Conservation (phyloP, 495 filamentous ascomycete genomes). For the Polyplosphaeria fusca region DNA sequence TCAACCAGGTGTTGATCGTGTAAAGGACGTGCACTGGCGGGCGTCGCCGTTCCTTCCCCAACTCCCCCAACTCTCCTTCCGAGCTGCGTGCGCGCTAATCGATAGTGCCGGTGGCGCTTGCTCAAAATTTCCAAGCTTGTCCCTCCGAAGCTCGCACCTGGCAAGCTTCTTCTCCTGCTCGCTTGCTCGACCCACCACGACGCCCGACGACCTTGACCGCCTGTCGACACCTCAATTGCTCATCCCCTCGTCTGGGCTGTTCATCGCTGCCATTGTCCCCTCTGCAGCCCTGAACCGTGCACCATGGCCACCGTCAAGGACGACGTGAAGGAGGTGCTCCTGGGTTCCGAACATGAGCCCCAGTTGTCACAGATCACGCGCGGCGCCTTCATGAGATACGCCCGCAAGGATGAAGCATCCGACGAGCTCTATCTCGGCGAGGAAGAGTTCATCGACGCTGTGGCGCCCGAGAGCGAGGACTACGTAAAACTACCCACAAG, state of each 20-base stretch:
- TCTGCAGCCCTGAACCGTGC: neutral
- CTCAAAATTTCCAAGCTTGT: no score
- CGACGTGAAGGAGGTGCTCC: constrained; percentile 40
- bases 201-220: neutral
- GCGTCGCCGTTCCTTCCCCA: neutral
- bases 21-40: neutral
- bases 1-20: neutral
- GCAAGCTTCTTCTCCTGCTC: constrained; percentile 3
- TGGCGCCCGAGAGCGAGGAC: constrained; percentile 83
- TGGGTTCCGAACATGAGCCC: constrained; percentile 45
- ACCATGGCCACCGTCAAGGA: constrained; percentile 39
- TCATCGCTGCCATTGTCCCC: constrained; percentile 8
- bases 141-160: neutral
- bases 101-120: no score
- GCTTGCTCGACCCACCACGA: constrained; percentile 1
- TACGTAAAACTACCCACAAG: constrained; percentile 62
- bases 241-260: neutral
- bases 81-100: neutral
- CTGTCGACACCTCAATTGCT: neutral
- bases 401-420: constrained; percentile 66
- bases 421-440: constrained; percentile 77
- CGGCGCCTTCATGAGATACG: constrained; percentile 71
- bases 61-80: neutral
- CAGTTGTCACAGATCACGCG: constrained; percentile 67
- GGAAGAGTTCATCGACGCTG: constrained; percentile 82